phyloP scores from a whole-genome alignment of 2,329 filamentous ascomycete species.

The Venturia carpophila region DNA sequence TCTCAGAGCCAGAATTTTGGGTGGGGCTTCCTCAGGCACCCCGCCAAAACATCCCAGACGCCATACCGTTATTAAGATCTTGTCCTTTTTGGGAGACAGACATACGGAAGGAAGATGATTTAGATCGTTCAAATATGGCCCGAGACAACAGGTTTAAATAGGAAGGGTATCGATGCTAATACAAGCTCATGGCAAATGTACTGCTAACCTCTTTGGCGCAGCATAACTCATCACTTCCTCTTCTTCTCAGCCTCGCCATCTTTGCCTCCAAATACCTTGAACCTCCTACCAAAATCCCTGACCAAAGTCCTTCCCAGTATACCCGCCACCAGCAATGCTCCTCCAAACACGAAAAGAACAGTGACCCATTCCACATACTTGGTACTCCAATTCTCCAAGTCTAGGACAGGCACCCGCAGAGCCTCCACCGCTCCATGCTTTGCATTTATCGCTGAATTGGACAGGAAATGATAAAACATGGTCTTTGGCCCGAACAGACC shows the following conservation, averaged over 20 bases:
- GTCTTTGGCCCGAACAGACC: constrained; percentile 67
- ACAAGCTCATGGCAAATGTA: neutral
- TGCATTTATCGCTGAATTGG: constrained; percentile 22
- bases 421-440: constrained; percentile 25
- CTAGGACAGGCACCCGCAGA: constrained; percentile 38
- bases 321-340: constrained; percentile 38
- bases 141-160: neutral
- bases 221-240: neutral
- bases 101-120: neutral
- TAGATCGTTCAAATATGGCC: neutral
- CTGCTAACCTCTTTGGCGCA: neutral
- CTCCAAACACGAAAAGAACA: constrained; percentile 34
- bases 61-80: no score
- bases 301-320: constrained; percentile 30
- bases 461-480: constrained; percentile 66
- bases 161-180: neutral
- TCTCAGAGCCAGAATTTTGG: neutral
- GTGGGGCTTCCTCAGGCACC: neutral
- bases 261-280: neutral
- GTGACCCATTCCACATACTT: constrained; percentile 38
- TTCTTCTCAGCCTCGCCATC: constrained; percentile 6
- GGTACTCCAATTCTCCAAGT: constrained; percentile 26
- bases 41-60: neutral
- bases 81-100: no score
- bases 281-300: constrained; percentile 8